Base-by-base conservation (phyloP, 139 green algal genomes). In the Yamagishiella unicocca region DNA sequence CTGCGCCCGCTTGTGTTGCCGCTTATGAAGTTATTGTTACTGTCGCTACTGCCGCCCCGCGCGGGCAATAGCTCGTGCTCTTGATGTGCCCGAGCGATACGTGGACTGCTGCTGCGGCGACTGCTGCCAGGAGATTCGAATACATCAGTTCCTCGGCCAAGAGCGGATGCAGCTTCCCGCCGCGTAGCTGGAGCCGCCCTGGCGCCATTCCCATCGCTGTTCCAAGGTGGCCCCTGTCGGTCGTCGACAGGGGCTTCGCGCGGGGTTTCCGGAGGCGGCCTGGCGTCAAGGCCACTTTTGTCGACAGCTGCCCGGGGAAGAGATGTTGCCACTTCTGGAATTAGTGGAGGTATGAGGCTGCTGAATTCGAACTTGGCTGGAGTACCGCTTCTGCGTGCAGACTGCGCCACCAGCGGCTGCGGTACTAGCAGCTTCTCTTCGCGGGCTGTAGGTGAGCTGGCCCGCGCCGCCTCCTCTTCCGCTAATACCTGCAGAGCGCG, bases 341-440 rank as follows among this genome's bases (percentile, higher is more conserved):
- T 12, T 38, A 78, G 38, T 2, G 70, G 42, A 8, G 38, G 14
- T n/a, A 78, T 55, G 10, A 78, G 70, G 53, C 22, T 21, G 35
- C 76, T 83, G 76, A 83, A 83, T 6, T 83, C 76, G 35, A 83
- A 84, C 27, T 12, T 55, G 0, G 77, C 29, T 1, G 35, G 38
- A 6, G n/a, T n/a, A n/a, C n/a, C n/a, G n/a, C n/a, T n/a, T n/a
- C n/a, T n/a, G n/a, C n/a, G n/a, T n/a, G n/a, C n/a, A n/a, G n/a
- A n/a, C n/a, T n/a, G n/a, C n/a, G n/a, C n/a, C n/a, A 21, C 33
- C 7, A 74, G 31, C 10, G 66, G 66, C 66, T 45, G n/a, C 3
- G 66, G 66, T 27, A 45, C 66, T 2, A 85, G 43, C 0, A 75
- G 27, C 2, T 31, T 31, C 1, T 21, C 78, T 17, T 4, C 21